These are phyloP conservation scores for Nothophoma quercina DNA, from an alignment of 2,329 filamentous ascomycete genomes.

Conservation along the genomic window DNA sequence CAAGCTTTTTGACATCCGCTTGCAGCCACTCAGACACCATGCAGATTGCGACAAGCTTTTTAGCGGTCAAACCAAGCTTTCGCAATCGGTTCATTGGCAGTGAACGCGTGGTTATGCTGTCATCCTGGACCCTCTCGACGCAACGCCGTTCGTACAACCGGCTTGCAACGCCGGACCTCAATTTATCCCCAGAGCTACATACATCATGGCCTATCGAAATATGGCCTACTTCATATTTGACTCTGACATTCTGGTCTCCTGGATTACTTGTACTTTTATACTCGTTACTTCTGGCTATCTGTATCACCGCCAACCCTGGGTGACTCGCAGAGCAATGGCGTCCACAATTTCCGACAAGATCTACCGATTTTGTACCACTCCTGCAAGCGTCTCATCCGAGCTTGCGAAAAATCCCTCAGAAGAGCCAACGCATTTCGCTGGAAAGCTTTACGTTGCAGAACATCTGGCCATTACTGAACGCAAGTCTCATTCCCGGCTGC, in stretches of 20 bases:
- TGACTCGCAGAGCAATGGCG: slow-evolving; percentile 20
- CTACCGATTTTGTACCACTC: slow-evolving; percentile 67
- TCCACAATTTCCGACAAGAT: slow-evolving; percentile 43
- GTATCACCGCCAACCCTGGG: slow-evolving; percentile 1
- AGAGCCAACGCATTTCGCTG: slow-evolving; percentile 63
- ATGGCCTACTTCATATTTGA: not conserved
- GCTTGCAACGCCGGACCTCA: not conserved
- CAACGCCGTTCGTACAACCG: not conserved
- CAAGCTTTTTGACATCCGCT: slow-evolving; percentile 3
- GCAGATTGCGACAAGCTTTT: not conserved
- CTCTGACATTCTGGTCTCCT: not conserved
- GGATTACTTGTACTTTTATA: not conserved
- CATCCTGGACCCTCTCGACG: not conserved
- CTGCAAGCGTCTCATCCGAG: slow-evolving; percentile 63
- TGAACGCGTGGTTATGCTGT: slow-evolving; percentile 19
- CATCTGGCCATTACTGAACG: slow-evolving; percentile 35
- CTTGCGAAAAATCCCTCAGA: slow-evolving; percentile 61
- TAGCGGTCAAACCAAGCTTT: not conserved
- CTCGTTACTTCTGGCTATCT: not conserved
- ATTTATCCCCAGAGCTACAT: not conserved
- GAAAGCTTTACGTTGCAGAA: slow-evolving; percentile 61
- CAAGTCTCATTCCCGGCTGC: slow-evolving; percentile 22
- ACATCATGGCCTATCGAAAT: not conserved
- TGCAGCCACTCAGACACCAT: not conserved
- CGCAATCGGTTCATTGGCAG: slow-evolving; percentile 3